A percentile compares a stretch with the other conserved stretches of the same genome.
Evolutionary conservation across 1,139 yeast species (phyloP).

Genomic region (Pneumocystis jirovecii): DNA sequence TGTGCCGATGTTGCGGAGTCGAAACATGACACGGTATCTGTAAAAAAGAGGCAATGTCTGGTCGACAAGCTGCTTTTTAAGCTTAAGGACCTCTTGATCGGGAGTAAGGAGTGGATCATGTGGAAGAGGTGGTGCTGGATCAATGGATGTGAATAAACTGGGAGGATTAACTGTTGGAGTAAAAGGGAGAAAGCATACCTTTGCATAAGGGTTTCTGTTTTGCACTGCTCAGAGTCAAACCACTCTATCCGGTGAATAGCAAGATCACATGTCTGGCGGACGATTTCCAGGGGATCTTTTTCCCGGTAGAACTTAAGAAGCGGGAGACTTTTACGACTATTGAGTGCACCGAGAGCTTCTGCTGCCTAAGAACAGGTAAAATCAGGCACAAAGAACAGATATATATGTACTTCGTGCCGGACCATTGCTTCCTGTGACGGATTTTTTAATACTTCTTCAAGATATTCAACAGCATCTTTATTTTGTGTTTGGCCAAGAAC

Average conservation of each 20-base stretch:
- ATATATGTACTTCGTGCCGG: slow-evolving; percentile 82
- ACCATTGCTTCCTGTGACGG: slow-evolving; percentile 69
- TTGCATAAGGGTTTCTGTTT: slow-evolving; percentile 52
- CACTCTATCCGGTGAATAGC: slow-evolving; percentile 90
- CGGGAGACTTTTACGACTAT: slow-evolving; percentile 60
- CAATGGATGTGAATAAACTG: slow-evolving; percentile 42
- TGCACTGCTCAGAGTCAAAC: slow-evolving; percentile 55
- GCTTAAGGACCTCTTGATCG: slow-evolving; percentile 44
- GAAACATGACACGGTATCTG: slow-evolving; percentile 96
- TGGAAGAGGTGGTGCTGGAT: slow-evolving; percentile 96
- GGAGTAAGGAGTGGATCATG: slow-evolving; percentile 29
- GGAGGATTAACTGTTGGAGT: too few relatives aligned
- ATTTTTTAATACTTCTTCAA: slow-evolving; percentile 58
- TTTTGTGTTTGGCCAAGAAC: slow-evolving; percentile 95
- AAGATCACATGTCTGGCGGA: slow-evolving; percentile 93
- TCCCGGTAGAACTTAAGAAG: slow-evolving; percentile 47
- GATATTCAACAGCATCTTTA: slow-evolving; percentile 54
- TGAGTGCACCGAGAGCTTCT: slow-evolving; percentile 93
- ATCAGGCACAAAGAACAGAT: too few relatives aligned
- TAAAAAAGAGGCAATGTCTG: slow-evolving; percentile 69
- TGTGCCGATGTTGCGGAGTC: slow-evolving; percentile 86
- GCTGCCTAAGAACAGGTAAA: slow-evolving; percentile 40
- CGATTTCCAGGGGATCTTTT: slow-evolving; percentile 53
- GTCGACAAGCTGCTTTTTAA: slow-evolving; percentile 57
- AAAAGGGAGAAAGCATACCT: slow-evolving; percentile 30